Conservation (phyloP, 148 eudicot genomes). For the Hydrangea macrophylla region DNA sequence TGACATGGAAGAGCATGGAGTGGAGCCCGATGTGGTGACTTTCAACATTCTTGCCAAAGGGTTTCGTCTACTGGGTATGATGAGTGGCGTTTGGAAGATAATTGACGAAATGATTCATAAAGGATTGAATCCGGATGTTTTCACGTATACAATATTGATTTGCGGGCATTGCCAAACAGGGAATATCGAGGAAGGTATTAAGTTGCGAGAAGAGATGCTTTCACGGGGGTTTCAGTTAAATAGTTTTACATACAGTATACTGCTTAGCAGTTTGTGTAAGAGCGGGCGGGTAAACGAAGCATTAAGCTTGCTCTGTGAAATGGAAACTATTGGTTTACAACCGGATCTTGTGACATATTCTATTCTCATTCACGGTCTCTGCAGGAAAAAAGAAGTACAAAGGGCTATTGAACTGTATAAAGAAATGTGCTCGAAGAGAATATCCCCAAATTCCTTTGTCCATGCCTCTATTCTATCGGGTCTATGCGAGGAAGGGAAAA, state of each 20-base stretch:
- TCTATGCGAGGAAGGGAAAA: constrained; percentile 43
- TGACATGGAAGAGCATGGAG: constrained; percentile 73
- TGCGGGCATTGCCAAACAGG: constrained; percentile 66
- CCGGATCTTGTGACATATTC: constrained; percentile 64
- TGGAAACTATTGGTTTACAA: constrained; percentile 43
- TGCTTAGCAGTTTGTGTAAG: constrained; percentile 65
- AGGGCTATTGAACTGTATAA: constrained; percentile 48
- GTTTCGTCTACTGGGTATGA: constrained; percentile 55
- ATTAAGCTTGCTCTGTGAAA: constrained; percentile 47
- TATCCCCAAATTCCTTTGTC: constrained; percentile 40
- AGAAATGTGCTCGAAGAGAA: constrained; percentile 47
- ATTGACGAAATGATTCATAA: constrained; percentile 36
- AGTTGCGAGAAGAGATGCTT: constrained; percentile 58
- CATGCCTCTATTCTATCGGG: constrained; percentile 52
- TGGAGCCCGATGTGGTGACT: constrained; percentile 67
- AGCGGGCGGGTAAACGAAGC: constrained; percentile 51
- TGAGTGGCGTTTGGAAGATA: constrained; percentile 36
- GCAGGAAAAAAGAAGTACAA: constrained; percentile 59
- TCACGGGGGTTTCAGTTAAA: constrained; percentile 50
- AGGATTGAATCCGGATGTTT: constrained; percentile 41
- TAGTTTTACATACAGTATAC: constrained; percentile 42
- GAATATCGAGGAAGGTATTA: constrained; percentile 46
- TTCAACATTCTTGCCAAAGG: constrained; percentile 77
- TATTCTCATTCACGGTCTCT: constrained; percentile 63
- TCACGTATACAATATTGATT: constrained; percentile 55